Evolutionary conservation across 495 filamentous ascomycete species (phyloP).

Genomic region (Diplogelasinospora grovesii): DNA sequence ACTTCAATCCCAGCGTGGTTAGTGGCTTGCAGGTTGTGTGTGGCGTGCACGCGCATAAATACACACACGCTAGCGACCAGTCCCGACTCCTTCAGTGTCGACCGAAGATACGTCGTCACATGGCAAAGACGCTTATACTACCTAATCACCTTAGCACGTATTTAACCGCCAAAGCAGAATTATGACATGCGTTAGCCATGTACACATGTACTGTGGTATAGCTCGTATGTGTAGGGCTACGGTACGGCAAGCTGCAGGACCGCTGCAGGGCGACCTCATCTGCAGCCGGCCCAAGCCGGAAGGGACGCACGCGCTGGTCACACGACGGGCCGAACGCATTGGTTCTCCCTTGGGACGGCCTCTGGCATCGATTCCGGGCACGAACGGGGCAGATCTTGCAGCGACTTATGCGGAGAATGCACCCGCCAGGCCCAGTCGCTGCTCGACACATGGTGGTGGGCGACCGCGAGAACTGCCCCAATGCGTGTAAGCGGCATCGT

Average conservation of each 20-base stretch:
- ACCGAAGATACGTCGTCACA: no score
- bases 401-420: conserved; percentile 13
- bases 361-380: conserved; percentile 14
- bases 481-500: conserved; percentile 16
- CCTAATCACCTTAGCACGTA: no score
- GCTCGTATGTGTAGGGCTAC: neutral
- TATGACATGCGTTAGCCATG: no score
- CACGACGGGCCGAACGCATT: conserved; percentile 21
- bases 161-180: no score
- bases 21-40: no score
- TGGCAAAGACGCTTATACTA: no score
- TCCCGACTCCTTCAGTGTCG: no score
- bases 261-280: conserved; percentile 11
- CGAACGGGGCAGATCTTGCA: conserved; percentile 18
- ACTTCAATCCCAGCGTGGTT: no score
- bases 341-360: conserved; percentile 6
- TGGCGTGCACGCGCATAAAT: no score
- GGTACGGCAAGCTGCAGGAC: neutral
- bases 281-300: conserved; percentile 21
- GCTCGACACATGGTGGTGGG: conserved; percentile 16
- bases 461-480: conserved; percentile 1
- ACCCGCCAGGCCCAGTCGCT: conserved; percentile 15
- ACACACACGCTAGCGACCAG: no score
- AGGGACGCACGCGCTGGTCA: conserved; percentile 14
- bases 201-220: conserved; percentile 6